Evolutionary conservation across 257 asterid species (phyloP), one percentile per base, ranked within the genome.

Genomic region (Rehmannia glutinosa): DNA sequence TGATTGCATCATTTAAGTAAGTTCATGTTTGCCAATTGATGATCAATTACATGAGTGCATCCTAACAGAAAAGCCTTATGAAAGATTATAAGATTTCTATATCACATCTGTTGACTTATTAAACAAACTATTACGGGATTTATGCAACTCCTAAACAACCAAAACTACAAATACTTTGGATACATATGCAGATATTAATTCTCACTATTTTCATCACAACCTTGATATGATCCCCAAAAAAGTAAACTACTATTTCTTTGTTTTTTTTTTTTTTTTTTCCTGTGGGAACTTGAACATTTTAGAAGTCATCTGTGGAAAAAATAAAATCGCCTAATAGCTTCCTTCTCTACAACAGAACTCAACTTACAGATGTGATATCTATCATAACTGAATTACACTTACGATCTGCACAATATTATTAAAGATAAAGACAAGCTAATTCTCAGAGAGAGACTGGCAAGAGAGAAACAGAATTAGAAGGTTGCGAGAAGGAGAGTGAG

Each of bases 11-110:
- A n/a, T n/a, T n/a, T n/a, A n/a, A n/a, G n/a, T n/a, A n/a, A n/a
- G n/a, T n/a, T n/a, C n/a, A n/a, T n/a, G n/a, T n/a, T n/a, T n/a
- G 15, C 58, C 35, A 11, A 20, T n/a, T 32, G 60, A 42, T 41
- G 65, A 61, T 54, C 41, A 69, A 32, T 57, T 58, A 47, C 53
- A 62, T 28, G 64, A 63, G 6, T 9, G 66, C 41, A 55, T 47
- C 43, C 64, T n/a, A 55, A 56, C 55, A 19, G 39, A 39, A 42
- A 42, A 9, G n/a, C n/a, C n/a, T n/a, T n/a, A n/a, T 41, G 33
- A 59, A 23, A 23, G 73, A 25, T 32, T 47, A 49, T n/a, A 57
- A 21, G 64, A 39, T 49, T 25, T 35, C 27, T 47, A 43, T 65
- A 65, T 13, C 30, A 35, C 42, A 25, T 68, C 62, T 27, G 23